Evolutionary conservation across 257 asterid genomes (phyloP).

Genomic region (Leptodermis oblonga): DNA sequence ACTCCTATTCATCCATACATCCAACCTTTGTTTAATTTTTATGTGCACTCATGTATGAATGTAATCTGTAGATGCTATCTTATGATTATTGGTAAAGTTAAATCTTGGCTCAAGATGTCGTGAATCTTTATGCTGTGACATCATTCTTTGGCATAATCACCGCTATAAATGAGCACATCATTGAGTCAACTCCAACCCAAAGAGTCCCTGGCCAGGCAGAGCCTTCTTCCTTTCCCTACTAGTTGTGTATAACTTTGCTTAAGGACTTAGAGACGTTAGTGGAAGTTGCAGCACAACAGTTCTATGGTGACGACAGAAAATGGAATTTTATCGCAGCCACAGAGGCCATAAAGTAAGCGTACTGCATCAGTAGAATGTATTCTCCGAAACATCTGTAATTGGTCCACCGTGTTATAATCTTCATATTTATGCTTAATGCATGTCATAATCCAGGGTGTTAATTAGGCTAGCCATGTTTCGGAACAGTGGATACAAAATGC

Average conservation of each 20-base stretch:
- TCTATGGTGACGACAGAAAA: constrained; percentile 75
- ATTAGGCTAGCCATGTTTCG: constrained; percentile 63
- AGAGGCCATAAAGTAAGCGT: constrained; percentile 78
- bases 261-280: constrained; percentile 95
- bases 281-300: constrained; percentile 87
- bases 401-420: constrained; percentile 12
- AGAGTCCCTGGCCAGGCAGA: constrained; percentile 33
- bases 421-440: constrained; percentile 17
- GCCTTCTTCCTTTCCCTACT: constrained; percentile 62
- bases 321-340: constrained; percentile 81
- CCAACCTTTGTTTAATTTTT: neutral
- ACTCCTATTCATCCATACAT: neutral
- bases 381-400: constrained; percentile 9
- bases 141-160: constrained; percentile 79
- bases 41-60: neutral
- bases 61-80: neutral
- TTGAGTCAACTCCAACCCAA: constrained; percentile 49
- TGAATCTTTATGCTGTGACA: constrained; percentile 54
- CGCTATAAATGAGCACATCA: constrained; percentile 75
- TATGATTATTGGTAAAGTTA: neutral
- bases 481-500: constrained; percentile 81
- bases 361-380: too few relatives aligned
- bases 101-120: neutral
- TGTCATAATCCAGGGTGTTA: constrained; percentile 69
- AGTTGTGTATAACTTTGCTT: constrained; percentile 81